Evolutionary conservation across 805 yeast genomes (phyloP), one percentile per base, ranked within the genome.

Genomic region (Tetrapisispora fleetii): DNA sequence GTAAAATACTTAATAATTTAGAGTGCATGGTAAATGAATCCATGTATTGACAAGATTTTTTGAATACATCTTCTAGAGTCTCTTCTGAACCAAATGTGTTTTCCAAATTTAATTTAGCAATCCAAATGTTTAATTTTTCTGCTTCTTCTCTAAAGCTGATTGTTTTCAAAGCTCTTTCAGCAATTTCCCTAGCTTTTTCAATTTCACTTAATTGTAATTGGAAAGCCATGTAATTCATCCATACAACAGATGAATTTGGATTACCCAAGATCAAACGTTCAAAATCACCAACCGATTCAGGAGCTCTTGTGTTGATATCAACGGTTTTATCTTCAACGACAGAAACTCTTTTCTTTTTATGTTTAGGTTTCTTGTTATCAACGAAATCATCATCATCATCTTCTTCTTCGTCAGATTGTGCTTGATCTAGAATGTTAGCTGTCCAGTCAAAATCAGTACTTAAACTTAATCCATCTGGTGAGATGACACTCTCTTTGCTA

Each of bases 221-320:
- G 83, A 91, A 93, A 4, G 98, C 90, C 96, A 93, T 93, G 69
- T 85, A 93, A 69, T 90, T 87, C 86, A 93, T 91, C 99, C 99
- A 93, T 49, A 88, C 68, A 35, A 90, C 78, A 1, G 99, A 91
- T 2, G 96, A 87, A 71, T 87, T 84, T 43, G 99, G 97, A 63
- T 85, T 85, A 64, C 97, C 95, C 51, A 93, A 77, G 48, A 93
- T 75, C 55, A 93, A 70, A 60, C 99, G 80, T 69, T 93, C 99
- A 59, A 89, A 93, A 66, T 93, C 99, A 43, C 81, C 71, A 40
- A 80, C 85, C 50, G 97, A 88, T 67, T 91, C 95, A 37, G 99
- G 99, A 16, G 90, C 85, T 58, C 89, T 77, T 14, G 91, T 77
- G 58, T 80, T 80, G 51, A 93, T 75, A 45, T 85, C 93, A 47